Conservation (phyloP, 768 basidiomycete species). For the Boletellus sp. region DNA sequence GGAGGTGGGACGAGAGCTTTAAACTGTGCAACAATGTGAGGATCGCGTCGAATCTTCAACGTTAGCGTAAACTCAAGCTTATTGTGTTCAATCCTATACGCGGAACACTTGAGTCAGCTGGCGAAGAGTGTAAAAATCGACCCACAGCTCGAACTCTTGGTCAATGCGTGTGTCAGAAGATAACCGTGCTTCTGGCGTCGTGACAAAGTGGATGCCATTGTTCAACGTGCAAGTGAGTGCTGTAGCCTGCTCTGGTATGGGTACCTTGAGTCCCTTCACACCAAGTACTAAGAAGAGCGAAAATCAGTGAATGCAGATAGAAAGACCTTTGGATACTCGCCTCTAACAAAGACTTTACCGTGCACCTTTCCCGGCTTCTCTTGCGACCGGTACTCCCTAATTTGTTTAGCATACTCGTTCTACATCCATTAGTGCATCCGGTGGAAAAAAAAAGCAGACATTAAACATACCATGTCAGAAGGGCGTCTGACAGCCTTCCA, state of each 20-base stretch:
- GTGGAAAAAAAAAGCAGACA: not conserved
- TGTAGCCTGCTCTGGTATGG: constrained; percentile 74
- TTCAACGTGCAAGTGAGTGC: constrained; percentile 84
- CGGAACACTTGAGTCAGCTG: not conserved
- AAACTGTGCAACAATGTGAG: constrained; percentile 78
- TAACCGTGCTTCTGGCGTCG: constrained; percentile 75
- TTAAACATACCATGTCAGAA: constrained; percentile 80
- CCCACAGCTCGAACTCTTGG: constrained; percentile 90
- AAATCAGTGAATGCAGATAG: not conserved
- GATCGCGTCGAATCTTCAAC: constrained; percentile 80
- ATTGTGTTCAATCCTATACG: constrained; percentile 77
- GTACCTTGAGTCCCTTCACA: constrained; percentile 68
- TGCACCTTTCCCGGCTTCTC: constrained; percentile 76
- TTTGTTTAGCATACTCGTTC: constrained; percentile 94
- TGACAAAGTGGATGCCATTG: constrained; percentile 95
- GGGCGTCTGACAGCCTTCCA: constrained; percentile 88
- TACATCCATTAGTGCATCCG: constrained; percentile 29
- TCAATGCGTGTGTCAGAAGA: constrained; percentile 61
- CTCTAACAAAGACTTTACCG: constrained; percentile 94
- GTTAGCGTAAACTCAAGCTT: constrained; percentile 94
- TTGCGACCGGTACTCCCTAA: constrained; percentile 73
- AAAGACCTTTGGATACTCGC: constrained; percentile 36
- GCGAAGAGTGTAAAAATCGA: constrained; percentile 6
- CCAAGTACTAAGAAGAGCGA: constrained; percentile 55
- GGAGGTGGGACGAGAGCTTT: constrained; percentile 57